Conservation (phyloP, 169 alveolate genomes). For the Eimeria necatrix region DNA sequence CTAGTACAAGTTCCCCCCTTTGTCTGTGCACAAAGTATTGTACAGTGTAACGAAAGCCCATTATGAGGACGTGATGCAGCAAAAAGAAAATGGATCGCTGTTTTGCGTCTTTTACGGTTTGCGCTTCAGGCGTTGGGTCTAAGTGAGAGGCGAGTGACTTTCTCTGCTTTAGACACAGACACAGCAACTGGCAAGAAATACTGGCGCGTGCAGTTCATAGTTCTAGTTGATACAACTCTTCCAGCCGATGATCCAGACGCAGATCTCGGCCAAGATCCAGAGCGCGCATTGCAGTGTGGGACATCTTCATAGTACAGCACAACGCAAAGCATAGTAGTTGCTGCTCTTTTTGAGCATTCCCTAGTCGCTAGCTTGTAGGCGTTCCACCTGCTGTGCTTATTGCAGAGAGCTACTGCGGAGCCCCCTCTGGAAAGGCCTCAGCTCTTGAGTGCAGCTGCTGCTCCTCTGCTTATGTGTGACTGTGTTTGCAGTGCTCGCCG, state of each 20-base stretch:
- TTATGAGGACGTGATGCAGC: no score
- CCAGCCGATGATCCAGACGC: background rate
- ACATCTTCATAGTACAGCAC: background rate
- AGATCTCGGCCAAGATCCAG: conserved; percentile 36
- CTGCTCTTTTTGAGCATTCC: no score
- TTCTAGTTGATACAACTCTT: conserved; percentile 31
- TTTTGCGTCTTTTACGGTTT: background rate
- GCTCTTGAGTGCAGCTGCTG: background rate
- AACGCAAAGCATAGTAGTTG: background rate
- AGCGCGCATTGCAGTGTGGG: background rate
- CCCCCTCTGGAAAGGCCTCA: no score
- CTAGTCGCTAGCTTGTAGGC: no score
- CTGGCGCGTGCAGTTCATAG: conserved; percentile 40
- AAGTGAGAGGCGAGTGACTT: conserved; percentile 14
- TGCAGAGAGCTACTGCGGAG: no score
- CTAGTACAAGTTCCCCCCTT: no score
- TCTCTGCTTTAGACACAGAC: background rate
- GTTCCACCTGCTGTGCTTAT: no score
- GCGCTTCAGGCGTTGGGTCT: conserved; percentile 30
- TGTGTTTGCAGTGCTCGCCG: conserved; percentile 31
- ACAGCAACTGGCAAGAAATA: conserved; percentile 16
- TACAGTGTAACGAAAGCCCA: no score
- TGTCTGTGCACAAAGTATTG: no score
- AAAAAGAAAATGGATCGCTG: background rate
- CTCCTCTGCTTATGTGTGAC: background rate